These are phyloP conservation scores for Pisolithus orientalis DNA, from an alignment of 768 basidiomycete genomes.

Conservation along the genomic window DNA sequence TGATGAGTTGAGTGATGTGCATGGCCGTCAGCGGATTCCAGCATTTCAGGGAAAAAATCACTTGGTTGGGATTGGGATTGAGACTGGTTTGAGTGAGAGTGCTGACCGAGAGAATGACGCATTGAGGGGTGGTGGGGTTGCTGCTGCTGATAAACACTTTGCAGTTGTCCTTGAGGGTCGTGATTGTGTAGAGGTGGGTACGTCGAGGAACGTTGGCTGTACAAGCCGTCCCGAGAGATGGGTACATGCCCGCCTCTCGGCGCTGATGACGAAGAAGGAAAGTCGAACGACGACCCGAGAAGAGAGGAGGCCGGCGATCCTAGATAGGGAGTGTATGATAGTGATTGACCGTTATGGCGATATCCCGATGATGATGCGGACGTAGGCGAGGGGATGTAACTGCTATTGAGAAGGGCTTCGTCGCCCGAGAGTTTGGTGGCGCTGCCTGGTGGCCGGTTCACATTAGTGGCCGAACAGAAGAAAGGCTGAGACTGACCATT, in stretches of 20 bases:
- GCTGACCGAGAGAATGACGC: not conserved
- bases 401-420: constrained; percentile 23
- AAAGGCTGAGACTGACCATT: constrained; percentile 15
- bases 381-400: constrained; percentile 28
- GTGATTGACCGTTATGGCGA: constrained; percentile 21
- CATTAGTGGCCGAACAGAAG: constrained; percentile 23
- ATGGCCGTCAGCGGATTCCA: constrained; percentile 23
- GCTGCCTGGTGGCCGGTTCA: constrained; percentile 12
- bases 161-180: not conserved
- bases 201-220: constrained; percentile 19
- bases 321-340: constrained; percentile 18
- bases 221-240: constrained; percentile 18
- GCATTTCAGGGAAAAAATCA: constrained; percentile 19
- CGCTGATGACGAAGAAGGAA: constrained; percentile 17
- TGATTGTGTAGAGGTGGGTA: constrained; percentile 15
- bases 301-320: constrained; percentile 21
- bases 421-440: constrained; percentile 21
- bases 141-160: not conserved
- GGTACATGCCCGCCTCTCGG: constrained; percentile 13
- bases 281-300: constrained; percentile 22
- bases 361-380: constrained; percentile 22
- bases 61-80: constrained; percentile 17
- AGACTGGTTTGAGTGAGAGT: not conserved
- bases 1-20: constrained; percentile 21
- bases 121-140: not conserved